Evolutionary conservation across 2,329 filamentous ascomycete species (phyloP).

Genomic region (Hymenoscyphus infarciens): DNA sequence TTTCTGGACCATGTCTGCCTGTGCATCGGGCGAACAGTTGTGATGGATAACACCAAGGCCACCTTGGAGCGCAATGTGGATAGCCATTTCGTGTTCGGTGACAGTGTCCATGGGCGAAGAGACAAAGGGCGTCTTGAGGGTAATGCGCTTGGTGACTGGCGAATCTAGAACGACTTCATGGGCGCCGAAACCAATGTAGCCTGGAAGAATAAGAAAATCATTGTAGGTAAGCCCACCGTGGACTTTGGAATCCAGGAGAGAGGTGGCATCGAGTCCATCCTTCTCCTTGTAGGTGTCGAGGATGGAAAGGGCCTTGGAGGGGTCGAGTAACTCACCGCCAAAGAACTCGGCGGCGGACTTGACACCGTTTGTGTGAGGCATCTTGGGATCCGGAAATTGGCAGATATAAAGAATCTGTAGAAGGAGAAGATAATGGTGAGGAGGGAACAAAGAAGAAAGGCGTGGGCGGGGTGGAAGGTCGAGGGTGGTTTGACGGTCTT

Average conservation of each 20-base stretch:
- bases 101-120: conserved; percentile 99
- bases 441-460: conserved; percentile 34
- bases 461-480: conserved; percentile 54
- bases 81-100: conserved; percentile 99
- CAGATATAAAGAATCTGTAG: conserved; percentile 13
- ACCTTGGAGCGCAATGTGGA: conserved; percentile 88
- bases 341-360: conserved; percentile 48
- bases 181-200: conserved; percentile 97
- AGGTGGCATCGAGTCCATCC: conserved; percentile 84
- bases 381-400: conserved; percentile 40
- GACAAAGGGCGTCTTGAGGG: conserved; percentile 92
- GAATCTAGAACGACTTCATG: conserved; percentile 85
- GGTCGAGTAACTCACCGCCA: conserved; percentile 61
- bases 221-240: conserved; percentile 97
- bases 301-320: conserved; percentile 71
- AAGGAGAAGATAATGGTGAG: conserved; percentile 33
- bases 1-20: conserved; percentile 98
- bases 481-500: conserved; percentile 40
- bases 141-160: conserved; percentile 90
- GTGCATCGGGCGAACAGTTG: conserved; percentile 96
- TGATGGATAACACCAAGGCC: conserved; percentile 96
- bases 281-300: conserved; percentile 74
- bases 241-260: conserved; percentile 85
- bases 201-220: conserved; percentile 93
- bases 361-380: conserved; percentile 70